Conservation (phyloP, 2,329 filamentous ascomycete genomes). For the Pseudopyricularia javanii region DNA sequence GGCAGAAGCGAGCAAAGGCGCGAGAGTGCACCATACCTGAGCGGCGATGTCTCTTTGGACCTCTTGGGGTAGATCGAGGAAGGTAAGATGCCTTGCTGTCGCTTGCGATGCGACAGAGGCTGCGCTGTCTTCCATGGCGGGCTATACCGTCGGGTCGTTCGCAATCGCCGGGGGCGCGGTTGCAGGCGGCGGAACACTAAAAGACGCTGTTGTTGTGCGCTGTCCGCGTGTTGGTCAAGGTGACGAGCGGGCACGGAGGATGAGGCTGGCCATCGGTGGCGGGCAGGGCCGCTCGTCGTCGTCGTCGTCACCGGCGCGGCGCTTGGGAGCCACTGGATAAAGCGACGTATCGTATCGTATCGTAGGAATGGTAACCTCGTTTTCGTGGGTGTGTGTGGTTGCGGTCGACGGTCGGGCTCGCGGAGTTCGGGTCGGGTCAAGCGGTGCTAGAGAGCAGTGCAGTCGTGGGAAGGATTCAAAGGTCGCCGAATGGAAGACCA, state of each 20-base stretch:
- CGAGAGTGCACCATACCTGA: constrained; percentile 22
- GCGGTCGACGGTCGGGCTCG: no score
- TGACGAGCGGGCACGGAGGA: not conserved
- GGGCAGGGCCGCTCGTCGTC: not conserved
- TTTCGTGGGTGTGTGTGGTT: no score
- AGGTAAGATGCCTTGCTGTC: constrained; percentile 10
- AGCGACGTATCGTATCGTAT: not conserved
- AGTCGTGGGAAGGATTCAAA: not conserved
- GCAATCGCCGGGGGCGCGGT: not conserved
- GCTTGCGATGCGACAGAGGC: not conserved
- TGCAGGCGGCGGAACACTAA: not conserved
- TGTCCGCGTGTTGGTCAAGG: not conserved
- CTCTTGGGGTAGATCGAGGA: constrained; percentile 33
- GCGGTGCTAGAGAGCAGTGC: no score
- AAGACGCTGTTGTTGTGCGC: not conserved
- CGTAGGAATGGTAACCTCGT: no score
- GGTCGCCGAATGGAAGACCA: not conserved
- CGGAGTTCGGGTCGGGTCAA: no score
- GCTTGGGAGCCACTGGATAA: not conserved
- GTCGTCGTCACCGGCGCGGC: not conserved
- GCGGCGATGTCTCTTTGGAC: constrained; percentile 34
- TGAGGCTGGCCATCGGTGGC: not conserved
- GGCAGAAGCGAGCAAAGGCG: not conserved
- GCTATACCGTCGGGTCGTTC: not conserved
- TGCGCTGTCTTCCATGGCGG: not conserved